These are phyloP conservation scores for Phytophthora pisi DNA, from an alignment of 352 stramenopile species.

Conservation along the genomic window DNA sequence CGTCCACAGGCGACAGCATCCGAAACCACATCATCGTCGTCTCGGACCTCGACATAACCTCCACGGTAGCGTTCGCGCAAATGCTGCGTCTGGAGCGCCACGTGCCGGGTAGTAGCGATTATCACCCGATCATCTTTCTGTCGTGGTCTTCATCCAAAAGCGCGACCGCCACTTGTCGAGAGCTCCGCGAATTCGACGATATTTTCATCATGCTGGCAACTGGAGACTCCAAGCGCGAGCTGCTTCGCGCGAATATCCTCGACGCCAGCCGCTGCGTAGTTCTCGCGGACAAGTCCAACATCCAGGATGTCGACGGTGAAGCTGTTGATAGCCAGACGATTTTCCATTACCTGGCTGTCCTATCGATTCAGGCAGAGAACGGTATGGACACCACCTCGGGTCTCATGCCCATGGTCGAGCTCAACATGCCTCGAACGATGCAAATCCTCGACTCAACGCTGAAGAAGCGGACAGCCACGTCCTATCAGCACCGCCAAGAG, in stretches of 20 bases:
- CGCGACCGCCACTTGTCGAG: slow-evolving; percentile 19
- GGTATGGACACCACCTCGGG: slow-evolving; percentile 47
- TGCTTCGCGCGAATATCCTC: slow-evolving; percentile 66
- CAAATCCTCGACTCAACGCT: slow-evolving; percentile 73
- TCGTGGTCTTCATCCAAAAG: slow-evolving; percentile 54
- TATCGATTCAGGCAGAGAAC: slow-evolving; percentile 66
- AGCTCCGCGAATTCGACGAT: slow-evolving; percentile 51
- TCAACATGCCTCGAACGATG: slow-evolving; percentile 69
- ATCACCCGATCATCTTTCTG: slow-evolving; percentile 65
- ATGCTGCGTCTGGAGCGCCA: slow-evolving; percentile 57
- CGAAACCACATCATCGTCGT: slow-evolving; percentile 70
- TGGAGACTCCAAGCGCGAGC: slow-evolving; percentile 56
- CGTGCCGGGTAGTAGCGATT: slow-evolving; percentile 37
- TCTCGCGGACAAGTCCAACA: slow-evolving; percentile 59
- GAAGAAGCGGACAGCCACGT: slow-evolving; percentile 51
- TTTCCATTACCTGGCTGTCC: slow-evolving; percentile 68
- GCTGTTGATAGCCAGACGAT: slow-evolving; percentile 65
- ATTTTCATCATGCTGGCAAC: slow-evolving; percentile 65
- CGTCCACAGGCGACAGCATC: slow-evolving; percentile 28
- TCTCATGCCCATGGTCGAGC: slow-evolving; percentile 64
- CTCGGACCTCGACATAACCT: slow-evolving; percentile 49
- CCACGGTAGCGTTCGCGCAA: slow-evolving; percentile 55
- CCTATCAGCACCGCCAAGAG: slow-evolving; percentile 40
- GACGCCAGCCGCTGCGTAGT: slow-evolving; percentile 59
- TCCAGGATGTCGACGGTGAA: slow-evolving; percentile 63